Evolutionary conservation across 2,329 filamentous ascomycete species (phyloP).

Genomic region (Colletotrichum australisinense): DNA sequence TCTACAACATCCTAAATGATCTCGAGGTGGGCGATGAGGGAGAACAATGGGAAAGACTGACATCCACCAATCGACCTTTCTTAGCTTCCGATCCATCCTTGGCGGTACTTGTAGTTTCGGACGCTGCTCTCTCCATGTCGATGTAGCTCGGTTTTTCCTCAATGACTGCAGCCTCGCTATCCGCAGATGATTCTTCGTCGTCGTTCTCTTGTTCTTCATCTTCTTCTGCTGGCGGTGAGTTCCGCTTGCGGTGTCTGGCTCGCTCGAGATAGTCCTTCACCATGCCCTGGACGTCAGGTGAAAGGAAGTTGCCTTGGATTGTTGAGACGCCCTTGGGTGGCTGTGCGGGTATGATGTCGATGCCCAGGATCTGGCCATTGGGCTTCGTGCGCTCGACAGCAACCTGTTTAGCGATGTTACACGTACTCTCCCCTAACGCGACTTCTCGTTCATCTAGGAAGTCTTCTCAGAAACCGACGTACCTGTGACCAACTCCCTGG

Average conservation of each 20-base stretch:
- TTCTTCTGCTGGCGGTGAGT: background rate
- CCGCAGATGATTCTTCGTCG: constrained; percentile 38
- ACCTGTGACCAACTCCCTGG: constrained; percentile 80
- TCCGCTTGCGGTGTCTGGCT: constrained; percentile 57
- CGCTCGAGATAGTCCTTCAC: constrained; percentile 81
- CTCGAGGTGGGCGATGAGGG: background rate
- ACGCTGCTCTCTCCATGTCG: constrained; percentile 67
- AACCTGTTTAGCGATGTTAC: constrained; percentile 65
- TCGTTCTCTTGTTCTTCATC: constrained; percentile 13
- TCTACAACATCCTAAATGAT: background rate
- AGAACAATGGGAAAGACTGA: constrained; percentile 47
- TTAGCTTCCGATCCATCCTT: constrained; percentile 43
- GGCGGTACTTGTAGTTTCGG: constrained; percentile 42
- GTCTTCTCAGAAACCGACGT: constrained; percentile 31
- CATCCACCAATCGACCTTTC: constrained; percentile 73
- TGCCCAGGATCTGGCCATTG: constrained; percentile 83
- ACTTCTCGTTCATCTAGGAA: background rate
- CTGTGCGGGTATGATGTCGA: constrained; percentile 93
- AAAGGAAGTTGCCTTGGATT: constrained; percentile 94
- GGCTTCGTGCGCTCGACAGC: constrained; percentile 83
- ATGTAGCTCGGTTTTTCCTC: constrained; percentile 69
- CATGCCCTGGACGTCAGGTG: constrained; percentile 77
- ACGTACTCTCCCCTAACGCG: background rate
- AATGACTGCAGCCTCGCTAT: constrained; percentile 40
- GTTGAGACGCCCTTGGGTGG: constrained; percentile 92